These are phyloP conservation scores for Dichotomopilus funicola DNA, from an alignment of 2,329 filamentous ascomycete genomes.

Conservation along the genomic window DNA sequence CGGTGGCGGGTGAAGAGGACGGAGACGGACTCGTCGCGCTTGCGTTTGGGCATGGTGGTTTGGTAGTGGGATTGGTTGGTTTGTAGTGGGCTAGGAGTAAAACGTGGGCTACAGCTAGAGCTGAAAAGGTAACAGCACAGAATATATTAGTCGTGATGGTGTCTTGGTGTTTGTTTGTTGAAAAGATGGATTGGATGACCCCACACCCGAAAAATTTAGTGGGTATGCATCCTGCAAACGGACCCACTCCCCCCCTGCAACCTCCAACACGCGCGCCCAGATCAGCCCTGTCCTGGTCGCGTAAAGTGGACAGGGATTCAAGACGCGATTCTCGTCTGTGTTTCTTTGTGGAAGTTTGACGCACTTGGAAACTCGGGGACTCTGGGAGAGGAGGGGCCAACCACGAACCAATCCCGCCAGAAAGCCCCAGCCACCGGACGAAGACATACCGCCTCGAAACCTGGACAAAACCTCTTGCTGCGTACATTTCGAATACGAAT, in stretches of 20 bases:
- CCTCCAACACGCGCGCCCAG: neutral
- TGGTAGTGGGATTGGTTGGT: no score
- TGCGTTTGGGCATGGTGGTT: conserved; percentile 53
- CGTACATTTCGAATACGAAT: conserved; percentile 1
- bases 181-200: conserved; percentile 1
- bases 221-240: neutral
- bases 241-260: neutral
- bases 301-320: conserved; percentile 16
- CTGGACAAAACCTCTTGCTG: neutral
- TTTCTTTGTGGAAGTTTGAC: neutral
- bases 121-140: neutral
- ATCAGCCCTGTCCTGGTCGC: conserved; percentile 1
- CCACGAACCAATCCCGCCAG: neutral
- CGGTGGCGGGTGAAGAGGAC: conserved; percentile 48
- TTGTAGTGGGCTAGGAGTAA: no score
- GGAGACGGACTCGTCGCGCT: conserved; percentile 42
- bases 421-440: neutral
- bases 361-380: neutral
- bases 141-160: neutral
- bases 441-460: neutral
- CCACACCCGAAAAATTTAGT: conserved; percentile 10
- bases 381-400: conserved; percentile 7
- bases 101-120: neutral
- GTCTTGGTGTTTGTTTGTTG: neutral
- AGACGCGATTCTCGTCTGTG: conserved; percentile 2